Base-by-base conservation (phyloP, 2,329 filamentous ascomycete genomes). In the Metarhizium brunneum region DNA sequence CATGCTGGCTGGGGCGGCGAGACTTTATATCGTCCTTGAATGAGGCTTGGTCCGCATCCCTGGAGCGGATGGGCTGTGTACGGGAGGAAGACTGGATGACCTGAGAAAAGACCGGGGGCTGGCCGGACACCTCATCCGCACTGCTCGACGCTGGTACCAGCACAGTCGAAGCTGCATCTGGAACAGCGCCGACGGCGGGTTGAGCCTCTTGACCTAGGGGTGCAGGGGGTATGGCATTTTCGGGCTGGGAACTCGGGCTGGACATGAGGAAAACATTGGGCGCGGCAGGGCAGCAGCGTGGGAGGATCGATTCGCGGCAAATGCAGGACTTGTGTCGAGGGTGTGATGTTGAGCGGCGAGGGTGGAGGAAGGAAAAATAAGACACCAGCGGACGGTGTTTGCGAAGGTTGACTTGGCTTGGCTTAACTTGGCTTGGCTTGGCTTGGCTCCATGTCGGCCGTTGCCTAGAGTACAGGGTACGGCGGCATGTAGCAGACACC, bases 221-320 rank as follows among this genome's bases (percentile, higher is more conserved):
- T 67, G 69, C 71, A 68, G 74, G 68, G 67, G 65, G 66, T 78
- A 78, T 75, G 77, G 76, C 77, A 81, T 80, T 77, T 78, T 79
- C 76, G 71, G 70, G 69, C 67, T 72, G 69, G 68, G 67, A 68
- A 68, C 71, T 71, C 73, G 73, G 71, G 67, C 69, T 77, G 72
- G 78, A 82, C 79, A 82, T 82, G 79, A 76, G 78, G 73, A 71
- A 70, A 72, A 77, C 79, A 82, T 82, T 71, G 75, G 76, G 74
- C 73, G 69, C 61, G 61, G 61, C 61, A 63, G 62, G 54, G 61
- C 61, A 59, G 59, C 60, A 56, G 59, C 61, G 59, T 61, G 59
- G 58, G 50, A 61, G 55, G 55, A 54, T 57, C 55, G 58, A 60
- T 62, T 61, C 60, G 62, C 54, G 58, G 59, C 50, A 59, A 59